Base-by-base conservation (phyloP, 2,329 filamentous ascomycete species). In the Beauveria brongniartii region DNA sequence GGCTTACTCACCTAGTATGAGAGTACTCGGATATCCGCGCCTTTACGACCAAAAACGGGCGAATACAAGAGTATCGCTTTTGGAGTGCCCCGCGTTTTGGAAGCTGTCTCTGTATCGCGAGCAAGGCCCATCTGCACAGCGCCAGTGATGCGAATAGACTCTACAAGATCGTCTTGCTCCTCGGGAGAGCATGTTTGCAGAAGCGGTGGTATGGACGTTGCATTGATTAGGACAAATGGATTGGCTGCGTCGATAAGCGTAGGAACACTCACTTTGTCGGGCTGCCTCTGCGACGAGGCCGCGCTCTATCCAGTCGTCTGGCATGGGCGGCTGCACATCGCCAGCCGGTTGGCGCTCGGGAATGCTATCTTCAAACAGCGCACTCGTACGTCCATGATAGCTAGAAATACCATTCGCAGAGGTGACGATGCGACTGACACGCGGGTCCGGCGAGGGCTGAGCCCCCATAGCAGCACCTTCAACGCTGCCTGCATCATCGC, bases 1-100 rank as follows among this genome's bases (percentile, higher is more conserved):
- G 77, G 77, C 59, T 77, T 75, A 7, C 79, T 78, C 65, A 82
- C 81, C 0, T 77, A 81, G 56, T 81, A 76, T 0, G 80, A 76
- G 20, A 74, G 70, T 3, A 77, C 78, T 3, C 73, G 67, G 3
- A 48, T 30, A 26, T 48, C 46, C 14, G 46, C 22, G 22, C 46
- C 46, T 3, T 18, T 14, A 14, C 6, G 46, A 16, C 4, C 3
- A 47, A 26, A 24, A 10, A 28, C 10, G 24, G 46, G 46, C 46
- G 46, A 14, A 3, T 28, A 18, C 9, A 28, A 24, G 12, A 18
- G 24, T 5, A 48, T 12, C 46, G 46, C 46, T 14, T 48, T 48
- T 12, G 46, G 46, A 5, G 24, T 48, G 22, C 46, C 46, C 24
- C 46, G 22, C 12, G 46, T 48, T 6, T 9, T 12, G 22, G 22